Conservation (phyloP, 139 green algal genomes). For the Chlorella sp. region DNA sequence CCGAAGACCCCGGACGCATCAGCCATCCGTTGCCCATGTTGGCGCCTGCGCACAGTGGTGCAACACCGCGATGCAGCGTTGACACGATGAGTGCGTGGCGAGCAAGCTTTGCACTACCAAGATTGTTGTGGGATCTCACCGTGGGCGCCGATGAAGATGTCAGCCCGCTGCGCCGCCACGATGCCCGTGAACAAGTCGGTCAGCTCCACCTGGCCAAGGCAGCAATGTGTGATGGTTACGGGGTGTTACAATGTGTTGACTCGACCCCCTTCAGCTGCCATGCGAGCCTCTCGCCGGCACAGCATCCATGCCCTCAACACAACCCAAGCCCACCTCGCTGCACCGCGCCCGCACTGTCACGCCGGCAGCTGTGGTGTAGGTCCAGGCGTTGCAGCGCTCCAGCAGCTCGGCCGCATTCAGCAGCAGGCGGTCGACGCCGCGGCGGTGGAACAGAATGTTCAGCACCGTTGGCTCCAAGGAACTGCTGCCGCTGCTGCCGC, state of each 20-base stretch:
- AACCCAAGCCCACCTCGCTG: not conserved
- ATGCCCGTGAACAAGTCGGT: not conserved
- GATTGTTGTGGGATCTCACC: not conserved
- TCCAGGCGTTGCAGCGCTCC: slow-evolving; percentile 1
- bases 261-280: too few species aligned
- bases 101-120: not conserved
- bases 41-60: not conserved
- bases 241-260: too few species aligned
- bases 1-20: not conserved
- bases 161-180: not conserved
- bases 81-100: not conserved
- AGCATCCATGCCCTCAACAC: too few species aligned
- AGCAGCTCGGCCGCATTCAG: slow-evolving; percentile 10
- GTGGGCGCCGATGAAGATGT: not conserved
- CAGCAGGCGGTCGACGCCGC: slow-evolving; percentile 4
- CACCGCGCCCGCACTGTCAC: not conserved
- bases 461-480: not conserved
- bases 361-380: not conserved
- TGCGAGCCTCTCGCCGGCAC: too few species aligned
- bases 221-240: too few species aligned
- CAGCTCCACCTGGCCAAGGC: slow-evolving; percentile 16
- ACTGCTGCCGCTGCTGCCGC: not conserved
- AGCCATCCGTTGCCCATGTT: slow-evolving; percentile 20
- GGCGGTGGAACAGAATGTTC: slow-evolving; percentile 4
- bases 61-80: too few species aligned